Conservation (phyloP, 305 asterid genomes). For the Rubia balearica region DNA sequence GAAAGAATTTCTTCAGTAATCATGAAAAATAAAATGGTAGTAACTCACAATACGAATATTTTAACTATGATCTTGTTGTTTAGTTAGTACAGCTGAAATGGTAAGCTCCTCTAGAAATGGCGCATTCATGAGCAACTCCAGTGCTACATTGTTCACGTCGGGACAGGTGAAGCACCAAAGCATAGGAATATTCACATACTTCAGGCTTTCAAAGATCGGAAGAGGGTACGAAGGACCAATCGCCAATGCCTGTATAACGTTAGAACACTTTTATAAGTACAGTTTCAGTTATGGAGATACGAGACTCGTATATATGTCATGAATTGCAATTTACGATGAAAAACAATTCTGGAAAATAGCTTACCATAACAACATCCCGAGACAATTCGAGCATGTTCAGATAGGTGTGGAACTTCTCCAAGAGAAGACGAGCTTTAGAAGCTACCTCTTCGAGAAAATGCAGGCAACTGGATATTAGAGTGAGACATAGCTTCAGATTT, state of each 20-base stretch:
- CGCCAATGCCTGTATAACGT: background rate
- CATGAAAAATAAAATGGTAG: too few species aligned
- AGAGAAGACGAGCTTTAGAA: background rate
- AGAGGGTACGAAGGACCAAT: background rate
- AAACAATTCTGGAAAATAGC: background rate
- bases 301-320: too few species aligned
- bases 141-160: background rate
- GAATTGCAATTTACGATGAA: too few species aligned
- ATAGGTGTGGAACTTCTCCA: background rate
- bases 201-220: background rate
- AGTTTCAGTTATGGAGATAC: too few species aligned
- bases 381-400: background rate
- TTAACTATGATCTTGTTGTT: background rate
- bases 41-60: background rate
- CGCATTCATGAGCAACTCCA: background rate
- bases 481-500: background rate
- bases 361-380: background rate
- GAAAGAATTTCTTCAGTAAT: too few species aligned
- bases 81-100: background rate
- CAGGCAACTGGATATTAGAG: background rate
- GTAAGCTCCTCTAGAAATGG: constrained; percentile 1
- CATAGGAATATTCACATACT: background rate
- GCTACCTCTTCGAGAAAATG: background rate
- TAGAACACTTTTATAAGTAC: too few species aligned
- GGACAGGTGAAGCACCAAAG: background rate